Evolutionary conservation across 805 yeast genomes (phyloP).

Genomic region (Wickerhamomyces bisporus): DNA sequence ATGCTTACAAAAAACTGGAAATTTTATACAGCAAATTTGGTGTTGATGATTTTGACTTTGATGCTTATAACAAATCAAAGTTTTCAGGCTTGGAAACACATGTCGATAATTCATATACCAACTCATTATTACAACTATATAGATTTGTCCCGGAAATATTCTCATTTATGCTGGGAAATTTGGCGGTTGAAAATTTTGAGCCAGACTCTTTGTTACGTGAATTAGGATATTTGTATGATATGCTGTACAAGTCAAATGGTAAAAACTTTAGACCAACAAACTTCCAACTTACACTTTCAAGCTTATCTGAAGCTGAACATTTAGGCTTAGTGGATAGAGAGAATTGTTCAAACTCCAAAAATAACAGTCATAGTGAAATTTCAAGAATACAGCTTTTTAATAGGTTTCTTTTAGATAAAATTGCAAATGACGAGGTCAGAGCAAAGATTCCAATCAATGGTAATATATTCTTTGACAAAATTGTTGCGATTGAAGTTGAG

Average conservation of each 20-base stretch:
- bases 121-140: constrained; percentile 74
- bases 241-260: constrained; percentile 80
- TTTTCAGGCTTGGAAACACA: constrained; percentile 89
- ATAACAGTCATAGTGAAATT: constrained; percentile 17
- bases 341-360: constrained; percentile 1
- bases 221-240: constrained; percentile 84
- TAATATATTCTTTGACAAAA: constrained; percentile 17
- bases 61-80: constrained; percentile 67
- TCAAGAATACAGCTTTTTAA: constrained; percentile 45
- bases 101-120: constrained; percentile 70
- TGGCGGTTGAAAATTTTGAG: constrained; percentile 49
- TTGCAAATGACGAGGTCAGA: constrained; percentile 44
- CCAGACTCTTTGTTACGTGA: constrained; percentile 61
- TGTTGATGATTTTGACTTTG: constrained; percentile 89
- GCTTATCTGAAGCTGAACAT: constrained; percentile 44
- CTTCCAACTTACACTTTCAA: constrained; percentile 52
- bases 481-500: constrained; percentile 40
- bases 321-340: constrained; percentile 51
- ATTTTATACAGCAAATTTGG: constrained; percentile 87
- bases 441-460: constrained; percentile 16
- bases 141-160: constrained; percentile 71
- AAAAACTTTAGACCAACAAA: constrained; percentile 78
- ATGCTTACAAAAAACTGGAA: constrained; percentile 67
- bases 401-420: constrained; percentile 48
- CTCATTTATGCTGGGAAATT: constrained; percentile 52